phyloP scores from a whole-genome alignment of 164 flowering plant species.

The Macadamia integrifolia region DNA sequence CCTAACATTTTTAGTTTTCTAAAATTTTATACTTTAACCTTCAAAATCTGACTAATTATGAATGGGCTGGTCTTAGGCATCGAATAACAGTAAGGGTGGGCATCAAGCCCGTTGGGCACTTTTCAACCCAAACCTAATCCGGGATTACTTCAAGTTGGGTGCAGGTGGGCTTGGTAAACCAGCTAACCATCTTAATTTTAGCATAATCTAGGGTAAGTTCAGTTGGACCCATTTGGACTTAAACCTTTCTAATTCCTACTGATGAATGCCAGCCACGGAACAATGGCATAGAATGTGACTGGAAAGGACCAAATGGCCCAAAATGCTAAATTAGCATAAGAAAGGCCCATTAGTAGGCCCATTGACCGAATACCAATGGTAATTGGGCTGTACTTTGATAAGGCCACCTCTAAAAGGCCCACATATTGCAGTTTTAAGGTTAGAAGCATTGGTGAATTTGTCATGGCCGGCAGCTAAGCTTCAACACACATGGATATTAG shows the following conservation, averaged over 20 bases:
- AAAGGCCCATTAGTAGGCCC: slow-evolving; percentile 42
- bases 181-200: too few species aligned
- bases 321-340: slow-evolving; percentile 29
- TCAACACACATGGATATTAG: slow-evolving; percentile 3
- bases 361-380: slow-evolving; percentile 32
- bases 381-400: slow-evolving; percentile 46
- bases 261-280: slow-evolving; percentile 61
- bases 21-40: too few species aligned
- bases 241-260: too few species aligned
- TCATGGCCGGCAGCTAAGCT: slow-evolving; percentile 64
- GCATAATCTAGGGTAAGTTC: neutral
- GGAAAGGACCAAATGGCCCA: slow-evolving; percentile 57
- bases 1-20: too few species aligned
- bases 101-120: too few species aligned
- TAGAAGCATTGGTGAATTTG: slow-evolving; percentile 58
- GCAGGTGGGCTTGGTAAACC: too few species aligned
- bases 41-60: too few species aligned
- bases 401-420: slow-evolving; percentile 51
- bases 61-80: too few species aligned
- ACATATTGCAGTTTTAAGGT: slow-evolving; percentile 55
- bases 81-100: too few species aligned
- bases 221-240: too few species aligned
- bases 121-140: too few species aligned
- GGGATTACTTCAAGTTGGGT: too few species aligned
- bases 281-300: slow-evolving; percentile 38